A percentile compares a stretch with the other conserved stretches of the same genome.
Conservation (phyloP, 2,329 filamentous ascomycete genomes). For the Botrytis squamosa region DNA sequence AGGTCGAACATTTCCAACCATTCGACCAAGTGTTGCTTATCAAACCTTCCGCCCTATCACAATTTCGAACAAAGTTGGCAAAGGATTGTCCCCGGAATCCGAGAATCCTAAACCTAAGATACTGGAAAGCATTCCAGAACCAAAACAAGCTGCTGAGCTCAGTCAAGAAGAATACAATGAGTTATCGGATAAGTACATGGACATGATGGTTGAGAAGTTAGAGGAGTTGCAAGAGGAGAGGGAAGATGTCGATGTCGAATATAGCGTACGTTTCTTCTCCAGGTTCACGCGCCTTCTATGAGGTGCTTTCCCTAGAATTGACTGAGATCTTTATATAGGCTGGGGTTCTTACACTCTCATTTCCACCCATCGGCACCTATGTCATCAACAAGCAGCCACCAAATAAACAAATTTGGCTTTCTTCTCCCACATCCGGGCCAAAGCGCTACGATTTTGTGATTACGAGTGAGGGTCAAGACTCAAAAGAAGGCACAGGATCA, state of each 20-base stretch:
- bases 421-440: slow-evolving; percentile 84
- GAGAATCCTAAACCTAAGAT: slow-evolving; percentile 51
- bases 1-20: background rate
- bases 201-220: slow-evolving; percentile 54
- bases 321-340: slow-evolving; percentile 52
- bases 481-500: slow-evolving; percentile 72
- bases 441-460: slow-evolving; percentile 93
- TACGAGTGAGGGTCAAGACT: slow-evolving; percentile 66
- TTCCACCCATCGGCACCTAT: slow-evolving; percentile 73
- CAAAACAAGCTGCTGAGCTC: slow-evolving; percentile 61
- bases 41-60: slow-evolving; percentile 38
- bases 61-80: slow-evolving; percentile 39
- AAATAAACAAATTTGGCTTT: slow-evolving; percentile 97
- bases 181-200: slow-evolving; percentile 72
- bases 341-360: slow-evolving; percentile 77
- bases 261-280: slow-evolving; percentile 62
- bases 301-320: background rate
- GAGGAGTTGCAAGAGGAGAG: slow-evolving; percentile 73
- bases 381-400: slow-evolving; percentile 98
- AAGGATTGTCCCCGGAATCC: slow-evolving; percentile 61
- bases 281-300: background rate
- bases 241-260: slow-evolving; percentile 84
- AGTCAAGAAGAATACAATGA: slow-evolving; percentile 72
- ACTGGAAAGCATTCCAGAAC: slow-evolving; percentile 42
- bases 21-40: background rate